phyloP scores from a whole-genome alignment of 441 rosid species.

The Daphne laureola region DNA sequence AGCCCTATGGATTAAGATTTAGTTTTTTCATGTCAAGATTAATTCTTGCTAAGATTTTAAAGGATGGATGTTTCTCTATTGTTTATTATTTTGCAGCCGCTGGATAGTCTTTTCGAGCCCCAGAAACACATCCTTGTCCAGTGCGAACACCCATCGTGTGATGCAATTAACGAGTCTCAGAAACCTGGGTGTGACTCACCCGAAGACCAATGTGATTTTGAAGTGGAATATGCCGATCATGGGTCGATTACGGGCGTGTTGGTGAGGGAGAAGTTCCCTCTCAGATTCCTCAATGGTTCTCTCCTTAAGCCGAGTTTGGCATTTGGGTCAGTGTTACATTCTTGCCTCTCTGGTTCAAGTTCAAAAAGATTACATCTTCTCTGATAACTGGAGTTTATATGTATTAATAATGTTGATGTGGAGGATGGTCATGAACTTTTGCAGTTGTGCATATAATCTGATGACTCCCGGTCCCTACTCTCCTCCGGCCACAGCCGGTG shows the following conservation, averaged over 20 bases:
- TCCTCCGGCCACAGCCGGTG: conserved; percentile 50
- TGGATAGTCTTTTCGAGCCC: conserved; percentile 41
- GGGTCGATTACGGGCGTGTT: conserved; percentile 47
- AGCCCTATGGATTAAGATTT: neutral
- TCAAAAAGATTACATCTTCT: no score
- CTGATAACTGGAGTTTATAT: neutral
- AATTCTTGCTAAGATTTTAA: neutral
- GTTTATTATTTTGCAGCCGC: conserved; percentile 32
- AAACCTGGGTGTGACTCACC: conserved; percentile 30
- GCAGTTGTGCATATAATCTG: conserved; percentile 33
- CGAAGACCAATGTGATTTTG: conserved; percentile 53
- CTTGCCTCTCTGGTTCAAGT: no score
- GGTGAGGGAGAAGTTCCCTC: conserved; percentile 34
- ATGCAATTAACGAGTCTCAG: conserved; percentile 22
- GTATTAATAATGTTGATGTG: neutral
- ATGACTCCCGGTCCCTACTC: conserved; percentile 24
- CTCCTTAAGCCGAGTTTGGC: conserved; percentile 31
- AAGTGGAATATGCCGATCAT: conserved; percentile 43
- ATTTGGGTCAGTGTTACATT: conserved; percentile 56
- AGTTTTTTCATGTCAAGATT: neutral
- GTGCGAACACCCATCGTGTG: conserved; percentile 39
- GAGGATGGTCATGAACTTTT: neutral
- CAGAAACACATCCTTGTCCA: conserved; percentile 24
- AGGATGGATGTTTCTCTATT: neutral
- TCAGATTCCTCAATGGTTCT: conserved; percentile 50